These are phyloP conservation scores for Polyplosphaeria fusca DNA, from an alignment of 495 filamentous ascomycete genomes.

Conservation along the genomic window DNA sequence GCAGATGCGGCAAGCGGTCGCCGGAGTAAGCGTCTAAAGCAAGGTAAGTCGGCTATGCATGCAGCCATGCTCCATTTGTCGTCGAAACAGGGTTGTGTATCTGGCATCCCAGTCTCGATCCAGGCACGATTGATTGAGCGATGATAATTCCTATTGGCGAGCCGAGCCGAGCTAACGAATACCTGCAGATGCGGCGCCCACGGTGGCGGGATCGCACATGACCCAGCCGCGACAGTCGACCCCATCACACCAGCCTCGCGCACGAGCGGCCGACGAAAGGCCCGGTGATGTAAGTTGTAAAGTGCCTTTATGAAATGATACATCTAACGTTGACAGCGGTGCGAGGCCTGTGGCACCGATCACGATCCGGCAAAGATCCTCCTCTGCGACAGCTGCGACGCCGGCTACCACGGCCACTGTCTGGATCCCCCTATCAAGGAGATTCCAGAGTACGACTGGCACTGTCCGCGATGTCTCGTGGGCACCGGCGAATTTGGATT, in stretches of 20 bases:
- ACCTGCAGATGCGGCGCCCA: constrained; percentile 72
- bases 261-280: constrained; percentile 57
- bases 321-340: constrained; percentile 58
- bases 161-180: constrained; percentile 41
- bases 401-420: constrained; percentile 82
- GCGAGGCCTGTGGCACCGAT: constrained; percentile 80
- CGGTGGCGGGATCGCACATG: constrained; percentile 95
- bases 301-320: too few species aligned
- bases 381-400: constrained; percentile 90
- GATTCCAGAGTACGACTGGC: constrained; percentile 86
- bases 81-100: constrained; percentile 30
- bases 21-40: constrained; percentile 88
- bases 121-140: constrained; percentile 29
- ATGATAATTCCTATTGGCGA: constrained; percentile 21
- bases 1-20: constrained; percentile 69
- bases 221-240: constrained; percentile 80
- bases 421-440: constrained; percentile 81
- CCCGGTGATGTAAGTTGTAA: constrained; percentile 74
- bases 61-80: constrained; percentile 19
- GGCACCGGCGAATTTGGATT: constrained; percentile 97
- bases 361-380: constrained; percentile 70
- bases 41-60: constrained; percentile 57
- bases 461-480: constrained; percentile 92
- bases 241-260: constrained; percentile 57
- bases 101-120: constrained; percentile 25